phyloP scores from a whole-genome alignment of 208 protist genomes.

The Borovskyia barvae region DNA sequence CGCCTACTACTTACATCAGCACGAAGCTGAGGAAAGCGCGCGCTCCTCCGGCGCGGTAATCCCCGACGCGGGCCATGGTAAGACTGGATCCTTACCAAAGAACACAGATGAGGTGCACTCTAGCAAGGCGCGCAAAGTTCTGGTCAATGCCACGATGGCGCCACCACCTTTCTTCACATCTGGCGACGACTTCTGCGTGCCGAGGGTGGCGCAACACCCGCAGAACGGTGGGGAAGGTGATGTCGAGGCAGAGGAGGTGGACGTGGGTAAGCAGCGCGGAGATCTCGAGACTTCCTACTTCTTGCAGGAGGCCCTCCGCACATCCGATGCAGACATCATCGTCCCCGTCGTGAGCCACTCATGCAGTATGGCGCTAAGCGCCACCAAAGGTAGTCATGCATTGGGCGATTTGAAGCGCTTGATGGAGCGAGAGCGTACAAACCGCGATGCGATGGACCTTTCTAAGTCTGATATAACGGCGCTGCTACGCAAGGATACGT shows the following conservation, averaged over 20 bases:
- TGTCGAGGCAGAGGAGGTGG: conserved; percentile 5
- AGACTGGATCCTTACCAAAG: no score
- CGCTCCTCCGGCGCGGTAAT: neutral
- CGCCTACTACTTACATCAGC: conserved; percentile 57
- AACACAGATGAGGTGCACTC: neutral
- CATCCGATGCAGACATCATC: conserved; percentile 61
- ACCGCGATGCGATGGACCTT: conserved; percentile 66
- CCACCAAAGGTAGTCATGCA: conserved; percentile 53
- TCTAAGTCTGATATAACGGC: conserved; percentile 59
- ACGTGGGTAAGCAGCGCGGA: conserved; percentile 2
- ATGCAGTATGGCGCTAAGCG: conserved; percentile 48
- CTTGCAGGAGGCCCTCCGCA: conserved; percentile 18
- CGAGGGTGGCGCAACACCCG: neutral
- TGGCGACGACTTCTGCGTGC: conserved; percentile 61
- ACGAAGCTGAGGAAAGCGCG: conserved; percentile 23
- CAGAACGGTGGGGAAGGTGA: neutral
- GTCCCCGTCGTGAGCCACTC: conserved; percentile 58
- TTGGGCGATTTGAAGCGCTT: conserved; percentile 46
- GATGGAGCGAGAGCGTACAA: conserved; percentile 59
- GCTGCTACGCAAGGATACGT: conserved; percentile 49
- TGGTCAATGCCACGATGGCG: conserved; percentile 22
- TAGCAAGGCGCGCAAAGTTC: conserved; percentile 12
- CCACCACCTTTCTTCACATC: conserved; percentile 67
- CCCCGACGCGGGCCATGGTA: neutral
- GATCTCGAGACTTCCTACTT: neutral